Evolutionary conservation across 805 yeast species (phyloP).

Genomic region (Ogataea nonfermentans): DNA sequence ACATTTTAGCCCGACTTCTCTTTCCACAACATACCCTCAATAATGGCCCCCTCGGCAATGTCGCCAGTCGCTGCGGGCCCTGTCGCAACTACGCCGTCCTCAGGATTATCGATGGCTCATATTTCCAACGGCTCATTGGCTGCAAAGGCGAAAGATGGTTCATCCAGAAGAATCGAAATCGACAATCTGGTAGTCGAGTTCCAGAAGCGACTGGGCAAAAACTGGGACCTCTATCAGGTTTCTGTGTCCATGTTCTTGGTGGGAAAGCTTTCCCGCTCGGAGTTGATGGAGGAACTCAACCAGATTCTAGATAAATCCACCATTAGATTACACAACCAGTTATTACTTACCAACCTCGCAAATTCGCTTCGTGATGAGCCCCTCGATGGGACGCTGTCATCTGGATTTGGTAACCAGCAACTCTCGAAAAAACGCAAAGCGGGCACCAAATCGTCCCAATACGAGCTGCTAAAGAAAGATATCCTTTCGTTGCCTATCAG

Average conservation of each 20-base stretch:
- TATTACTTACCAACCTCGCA: constrained; percentile 77
- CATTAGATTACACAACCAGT: constrained; percentile 73
- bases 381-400: constrained; percentile 46
- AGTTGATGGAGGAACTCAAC: constrained; percentile 58
- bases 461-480: constrained; percentile 79
- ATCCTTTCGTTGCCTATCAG: constrained; percentile 81
- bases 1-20: too few species aligned
- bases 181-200: constrained; percentile 68
- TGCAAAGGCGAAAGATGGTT: constrained; percentile 21
- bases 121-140: constrained; percentile 9
- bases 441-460: constrained; percentile 61
- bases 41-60: constrained; percentile 12
- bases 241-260: constrained; percentile 71
- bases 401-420: constrained; percentile 46
- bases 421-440: constrained; percentile 41
- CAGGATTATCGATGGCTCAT: constrained; percentile 4
- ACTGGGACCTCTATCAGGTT: constrained; percentile 86
- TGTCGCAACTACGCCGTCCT: constrained; percentile 9
- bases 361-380: constrained; percentile 80
- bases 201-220: constrained; percentile 66
- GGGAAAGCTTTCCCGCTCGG: constrained; percentile 76
- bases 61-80: constrained; percentile 15
- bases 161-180: constrained; percentile 50
- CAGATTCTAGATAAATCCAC: constrained; percentile 52
- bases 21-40: not conserved